These are phyloP conservation scores for Apiospora marii DNA, from an alignment of 2,329 filamentous ascomycete species.

Conservation along the genomic window DNA sequence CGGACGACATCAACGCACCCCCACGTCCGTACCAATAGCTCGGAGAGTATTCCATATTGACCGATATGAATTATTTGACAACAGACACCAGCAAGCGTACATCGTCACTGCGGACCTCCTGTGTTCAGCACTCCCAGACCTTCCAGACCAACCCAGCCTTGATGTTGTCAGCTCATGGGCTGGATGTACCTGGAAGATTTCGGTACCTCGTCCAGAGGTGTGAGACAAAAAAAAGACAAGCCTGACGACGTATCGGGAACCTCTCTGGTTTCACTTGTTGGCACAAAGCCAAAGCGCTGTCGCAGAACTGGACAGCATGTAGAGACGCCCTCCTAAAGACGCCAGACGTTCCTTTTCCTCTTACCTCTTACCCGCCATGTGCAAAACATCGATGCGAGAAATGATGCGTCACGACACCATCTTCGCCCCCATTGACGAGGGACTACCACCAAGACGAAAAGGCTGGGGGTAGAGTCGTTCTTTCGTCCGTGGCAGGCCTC, in stretches of 20 bases:
- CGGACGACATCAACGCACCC: not conserved
- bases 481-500: not conserved
- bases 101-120: not conserved
- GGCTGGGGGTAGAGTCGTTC: not conserved
- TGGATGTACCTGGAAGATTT: not conserved
- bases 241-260: not conserved
- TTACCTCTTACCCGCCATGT: not conserved
- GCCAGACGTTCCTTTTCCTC: not conserved
- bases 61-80: not conserved
- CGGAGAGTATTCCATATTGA: not conserved
- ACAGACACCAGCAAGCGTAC: not conserved
- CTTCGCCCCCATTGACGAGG: not conserved
- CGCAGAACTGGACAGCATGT: conserved; percentile 9
- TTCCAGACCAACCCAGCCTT: not conserved
- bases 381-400: not conserved
- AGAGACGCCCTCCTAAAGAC: not conserved
- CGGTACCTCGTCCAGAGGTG: not conserved
- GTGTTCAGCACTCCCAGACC: not conserved
- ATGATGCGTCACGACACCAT: not conserved
- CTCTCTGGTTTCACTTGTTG: not conserved
- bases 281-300: conserved; percentile 11
- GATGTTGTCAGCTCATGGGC: not conserved
- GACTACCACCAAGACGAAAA: not conserved
- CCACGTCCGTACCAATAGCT: not conserved
- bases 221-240: not conserved